phyloP scores from a whole-genome alignment of 2,329 filamentous ascomycete species.

The Penicillium sp. region DNA sequence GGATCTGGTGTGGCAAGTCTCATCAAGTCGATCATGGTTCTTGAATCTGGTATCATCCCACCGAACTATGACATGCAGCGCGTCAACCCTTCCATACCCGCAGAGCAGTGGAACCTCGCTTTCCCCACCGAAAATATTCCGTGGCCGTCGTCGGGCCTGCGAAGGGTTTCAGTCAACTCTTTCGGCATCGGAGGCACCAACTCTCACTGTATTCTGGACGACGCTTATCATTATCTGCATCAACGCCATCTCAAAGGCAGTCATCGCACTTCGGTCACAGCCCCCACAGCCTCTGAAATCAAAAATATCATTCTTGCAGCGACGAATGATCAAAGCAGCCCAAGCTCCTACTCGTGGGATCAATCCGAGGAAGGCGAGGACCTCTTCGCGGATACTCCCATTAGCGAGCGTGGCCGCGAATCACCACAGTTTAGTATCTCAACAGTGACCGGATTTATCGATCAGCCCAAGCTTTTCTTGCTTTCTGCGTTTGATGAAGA shows the following conservation, averaged over 20 bases:
- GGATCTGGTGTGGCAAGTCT: slow-evolving; percentile 31
- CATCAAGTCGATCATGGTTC: slow-evolving; percentile 47
- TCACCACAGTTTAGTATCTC: slow-evolving; percentile 5
- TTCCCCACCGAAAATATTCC: slow-evolving; percentile 25
- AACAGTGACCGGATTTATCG: not conserved
- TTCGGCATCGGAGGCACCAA: slow-evolving; percentile 43
- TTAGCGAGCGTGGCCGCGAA: slow-evolving; percentile 7
- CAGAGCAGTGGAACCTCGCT: slow-evolving; percentile 36
- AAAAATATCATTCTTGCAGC: not conserved
- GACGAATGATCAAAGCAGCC: not conserved
- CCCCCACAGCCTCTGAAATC: slow-evolving; percentile 1
- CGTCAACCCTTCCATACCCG: slow-evolving; percentile 40
- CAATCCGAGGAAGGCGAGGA: slow-evolving; percentile 5
- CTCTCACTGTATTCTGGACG: slow-evolving; percentile 36
- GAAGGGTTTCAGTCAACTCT: slow-evolving; percentile 35
- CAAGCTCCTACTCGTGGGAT: not conserved
- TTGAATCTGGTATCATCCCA: slow-evolving; percentile 49
- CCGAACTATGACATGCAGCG: slow-evolving; percentile 47
- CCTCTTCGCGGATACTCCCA: slow-evolving; percentile 15
- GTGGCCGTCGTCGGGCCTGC: slow-evolving; percentile 30
- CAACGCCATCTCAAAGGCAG: slow-evolving; percentile 9
- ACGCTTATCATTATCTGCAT: slow-evolving; percentile 26
- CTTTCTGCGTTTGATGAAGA: slow-evolving; percentile 27
- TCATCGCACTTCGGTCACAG: slow-evolving; percentile 13
- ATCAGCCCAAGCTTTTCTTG: slow-evolving; percentile 15